Evolutionary conservation across 2,329 filamentous ascomycete genomes (phyloP), one percentile per base, ranked within the genome.

Genomic region (Claviceps pazoutovae): DNA sequence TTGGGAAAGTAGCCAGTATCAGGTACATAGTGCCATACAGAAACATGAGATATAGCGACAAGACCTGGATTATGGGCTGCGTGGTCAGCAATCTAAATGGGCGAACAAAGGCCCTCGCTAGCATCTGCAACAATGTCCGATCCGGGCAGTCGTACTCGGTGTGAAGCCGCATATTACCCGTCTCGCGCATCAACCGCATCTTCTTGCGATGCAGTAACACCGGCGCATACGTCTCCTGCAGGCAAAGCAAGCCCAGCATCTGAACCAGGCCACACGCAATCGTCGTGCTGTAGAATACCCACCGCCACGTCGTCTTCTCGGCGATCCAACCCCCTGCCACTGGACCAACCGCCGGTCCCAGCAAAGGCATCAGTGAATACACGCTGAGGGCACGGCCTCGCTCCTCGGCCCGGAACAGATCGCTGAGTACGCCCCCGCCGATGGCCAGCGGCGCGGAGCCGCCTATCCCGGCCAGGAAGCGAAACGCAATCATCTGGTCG

Each of bases 281-380:
- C 1, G 79, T 78, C 0, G 81, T 84, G 0, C 79, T 72, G 66
- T 77, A 86, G 67, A 88, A 88, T 7, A 80, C 77, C 84, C 84
- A 88, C 41, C 83, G 74, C 85, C 85, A 88, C 1, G 75, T 80
- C 7, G 76, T 73, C 5, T 79, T 71, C 51, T 62, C 59, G 6
- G 67, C 65, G 7, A 74, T 57, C 34, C 66, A 68, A 2, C 69
- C 67, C 11, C 68, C 71, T 4, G 69, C 67, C 54, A 74, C 68
- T 1, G 72, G 71, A 0, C 71, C 78, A 13, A 80, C 48, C 0
- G 71, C 69, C 0, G 79, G 78, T 0, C 79, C 78, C 6, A 75
- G 74, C 16, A 82, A 73, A 1, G 83, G 78, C 2, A 78, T 74
- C 42, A 44, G 21, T 4, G 78, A 78, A 62, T 83, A 85, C 2